Conservation (phyloP, 164 flowering plant species). For the Aristolochia fimbriata region DNA sequence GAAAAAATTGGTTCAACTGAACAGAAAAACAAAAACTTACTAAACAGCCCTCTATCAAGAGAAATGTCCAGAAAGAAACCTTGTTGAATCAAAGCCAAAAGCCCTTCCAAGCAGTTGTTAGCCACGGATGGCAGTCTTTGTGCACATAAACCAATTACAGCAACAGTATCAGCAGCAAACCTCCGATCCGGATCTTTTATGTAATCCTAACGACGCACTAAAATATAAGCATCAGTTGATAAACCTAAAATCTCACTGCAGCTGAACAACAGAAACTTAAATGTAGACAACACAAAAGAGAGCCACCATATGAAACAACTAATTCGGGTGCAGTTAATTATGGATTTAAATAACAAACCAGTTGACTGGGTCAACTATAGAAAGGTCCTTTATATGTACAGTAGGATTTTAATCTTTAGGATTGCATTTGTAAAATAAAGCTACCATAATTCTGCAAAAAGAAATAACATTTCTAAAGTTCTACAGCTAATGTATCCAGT, state of each 20-base stretch:
- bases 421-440: no score
- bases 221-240: conserved; percentile 26
- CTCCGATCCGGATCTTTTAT: conserved; percentile 84
- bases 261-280: no score
- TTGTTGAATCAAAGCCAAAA: conserved; percentile 50
- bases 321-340: no score
- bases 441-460: no score
- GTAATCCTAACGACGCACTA: conserved; percentile 71
- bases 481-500: no score
- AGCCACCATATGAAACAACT: no score
- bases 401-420: no score
- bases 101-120: conserved; percentile 62
- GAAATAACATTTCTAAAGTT: no score
- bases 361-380: no score
- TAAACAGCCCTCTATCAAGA: background rate
- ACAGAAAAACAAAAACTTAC: background rate
- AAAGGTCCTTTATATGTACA: no score
- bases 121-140: conserved; percentile 62
- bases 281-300: no score
- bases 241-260: background rate
- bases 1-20: background rate
- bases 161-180: conserved; percentile 91
- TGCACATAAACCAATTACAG: conserved; percentile 90
- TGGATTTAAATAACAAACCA: no score
- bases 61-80: conserved; percentile 30